Conservation (phyloP, 345 rosid genomes). For the Eucalyptus globulus region DNA sequence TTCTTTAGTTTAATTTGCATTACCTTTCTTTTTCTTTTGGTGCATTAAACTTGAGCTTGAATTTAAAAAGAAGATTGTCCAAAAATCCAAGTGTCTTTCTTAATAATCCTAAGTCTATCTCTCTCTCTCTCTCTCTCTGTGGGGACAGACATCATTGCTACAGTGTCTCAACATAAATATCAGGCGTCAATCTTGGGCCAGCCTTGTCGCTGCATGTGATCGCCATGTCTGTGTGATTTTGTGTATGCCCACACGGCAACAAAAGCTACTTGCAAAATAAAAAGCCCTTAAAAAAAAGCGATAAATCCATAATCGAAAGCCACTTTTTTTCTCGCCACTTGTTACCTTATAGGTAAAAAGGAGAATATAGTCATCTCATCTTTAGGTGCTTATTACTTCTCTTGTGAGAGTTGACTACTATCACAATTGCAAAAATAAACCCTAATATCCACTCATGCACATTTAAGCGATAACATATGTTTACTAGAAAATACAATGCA, state of each 20-base stretch:
- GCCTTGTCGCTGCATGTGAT: constrained; percentile 6
- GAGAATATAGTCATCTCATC: neutral
- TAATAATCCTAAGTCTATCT: neutral
- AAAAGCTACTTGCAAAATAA: neutral
- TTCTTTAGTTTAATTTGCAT: neutral
- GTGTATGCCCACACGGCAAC: neutral
- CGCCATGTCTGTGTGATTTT: neutral
- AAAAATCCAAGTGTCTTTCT: neutral
- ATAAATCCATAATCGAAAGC: neutral
- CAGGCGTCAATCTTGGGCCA: constrained; percentile 24
- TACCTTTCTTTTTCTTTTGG: neutral
- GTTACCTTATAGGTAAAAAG: neutral
- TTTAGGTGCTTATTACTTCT: neutral
- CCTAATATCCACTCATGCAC: neutral
- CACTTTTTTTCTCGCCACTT: neutral
- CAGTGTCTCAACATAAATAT: constrained; percentile 2
- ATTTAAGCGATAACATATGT: neutral
- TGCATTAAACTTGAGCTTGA: neutral
- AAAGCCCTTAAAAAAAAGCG: neutral
- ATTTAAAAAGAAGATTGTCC: neutral
- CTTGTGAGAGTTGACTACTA: neutral
- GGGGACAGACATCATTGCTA: neutral
- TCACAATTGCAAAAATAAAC: neutral
- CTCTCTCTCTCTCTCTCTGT: neutral
- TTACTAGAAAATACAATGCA: neutral